Evolutionary conservation across 75 land plant species (phyloP).

Genomic region (Pinus albicaulis): DNA sequence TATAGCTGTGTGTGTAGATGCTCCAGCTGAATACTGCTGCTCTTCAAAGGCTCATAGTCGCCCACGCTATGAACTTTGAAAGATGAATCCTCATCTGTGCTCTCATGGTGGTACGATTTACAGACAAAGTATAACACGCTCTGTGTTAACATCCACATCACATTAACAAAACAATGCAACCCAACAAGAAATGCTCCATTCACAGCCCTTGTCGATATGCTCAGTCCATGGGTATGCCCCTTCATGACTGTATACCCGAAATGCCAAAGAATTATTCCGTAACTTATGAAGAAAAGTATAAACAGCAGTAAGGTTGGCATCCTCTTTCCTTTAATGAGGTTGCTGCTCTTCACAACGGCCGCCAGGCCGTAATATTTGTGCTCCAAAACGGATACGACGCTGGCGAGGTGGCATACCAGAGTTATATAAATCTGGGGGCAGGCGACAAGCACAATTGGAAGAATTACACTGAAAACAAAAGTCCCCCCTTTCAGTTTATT

Average conservation of each 20-base stretch:
- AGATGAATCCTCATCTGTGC: slow-evolving; percentile 52
- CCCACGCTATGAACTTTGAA: slow-evolving; percentile 74
- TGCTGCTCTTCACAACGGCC: slow-evolving; percentile 59
- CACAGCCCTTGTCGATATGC: slow-evolving; percentile 10
- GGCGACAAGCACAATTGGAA: slow-evolving; percentile 14
- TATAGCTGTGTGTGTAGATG: slow-evolving; percentile 9
- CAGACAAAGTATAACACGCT: slow-evolving; percentile 80
- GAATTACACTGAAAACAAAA: background rate
- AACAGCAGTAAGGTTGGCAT: slow-evolving; percentile 14
- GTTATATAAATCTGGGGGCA: slow-evolving; percentile 39
- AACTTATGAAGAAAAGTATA: slow-evolving; percentile 21
- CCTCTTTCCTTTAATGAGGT: slow-evolving; percentile 63
- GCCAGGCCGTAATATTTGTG: slow-evolving; percentile 47
- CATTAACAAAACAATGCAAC: slow-evolving; percentile 19
- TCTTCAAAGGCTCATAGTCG: slow-evolving; percentile 66
- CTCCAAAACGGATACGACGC: slow-evolving; percentile 79
- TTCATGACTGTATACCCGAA: slow-evolving; percentile 27
- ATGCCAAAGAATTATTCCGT: background rate
- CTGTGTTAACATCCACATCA: slow-evolving; percentile 55
- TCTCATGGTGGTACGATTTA: slow-evolving; percentile 78
- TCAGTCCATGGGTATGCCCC: background rate
- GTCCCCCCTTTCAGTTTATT: too few species aligned
- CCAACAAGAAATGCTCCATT: background rate
- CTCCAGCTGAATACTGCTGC: too few species aligned
- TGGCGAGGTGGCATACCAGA: slow-evolving; percentile 69